phyloP scores from a whole-genome alignment of 805 yeast species.

The Sugiyamaella valdiviana region DNA sequence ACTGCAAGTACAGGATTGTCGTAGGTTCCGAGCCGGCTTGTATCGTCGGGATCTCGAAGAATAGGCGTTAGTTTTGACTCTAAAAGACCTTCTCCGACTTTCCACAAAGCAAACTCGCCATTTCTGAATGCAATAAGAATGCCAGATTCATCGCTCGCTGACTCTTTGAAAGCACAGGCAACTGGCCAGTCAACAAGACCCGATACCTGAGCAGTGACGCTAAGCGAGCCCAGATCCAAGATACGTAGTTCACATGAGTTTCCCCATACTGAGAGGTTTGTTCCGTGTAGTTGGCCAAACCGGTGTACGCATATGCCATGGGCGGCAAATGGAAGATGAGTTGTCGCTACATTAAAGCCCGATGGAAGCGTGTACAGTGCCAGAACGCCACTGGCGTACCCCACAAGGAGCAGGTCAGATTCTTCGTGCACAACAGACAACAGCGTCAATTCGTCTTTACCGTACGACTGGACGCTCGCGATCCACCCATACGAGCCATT shows the following conservation, averaged over 20 bases:
- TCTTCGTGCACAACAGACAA: not conserved
- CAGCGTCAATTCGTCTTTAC: not conserved
- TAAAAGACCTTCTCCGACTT: not conserved
- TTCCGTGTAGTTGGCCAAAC: too few relatives aligned
- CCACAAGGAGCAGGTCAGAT: not conserved
- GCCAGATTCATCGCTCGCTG: not conserved
- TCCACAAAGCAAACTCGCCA: not conserved
- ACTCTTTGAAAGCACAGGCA: not conserved
- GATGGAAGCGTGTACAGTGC: not conserved
- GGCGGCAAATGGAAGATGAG: not conserved
- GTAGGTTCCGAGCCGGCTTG: not conserved
- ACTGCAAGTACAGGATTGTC: not conserved
- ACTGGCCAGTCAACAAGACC: not conserved
- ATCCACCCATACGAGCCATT: not conserved
- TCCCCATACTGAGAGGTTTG: not conserved
- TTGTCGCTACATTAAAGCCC: not conserved
- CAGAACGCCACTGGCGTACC: not conserved
- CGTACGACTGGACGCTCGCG: not conserved
- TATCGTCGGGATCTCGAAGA: not conserved
- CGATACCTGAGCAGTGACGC: not conserved
- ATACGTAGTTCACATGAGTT: not conserved
- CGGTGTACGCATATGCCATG: too few relatives aligned
- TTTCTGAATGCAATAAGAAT: not conserved
- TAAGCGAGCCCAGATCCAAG: not conserved
- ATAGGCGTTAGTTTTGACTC: not conserved